These are phyloP conservation scores for Drechslerella stenobrocha DNA, from an alignment of 2,329 filamentous ascomycete genomes.

Conservation along the genomic window DNA sequence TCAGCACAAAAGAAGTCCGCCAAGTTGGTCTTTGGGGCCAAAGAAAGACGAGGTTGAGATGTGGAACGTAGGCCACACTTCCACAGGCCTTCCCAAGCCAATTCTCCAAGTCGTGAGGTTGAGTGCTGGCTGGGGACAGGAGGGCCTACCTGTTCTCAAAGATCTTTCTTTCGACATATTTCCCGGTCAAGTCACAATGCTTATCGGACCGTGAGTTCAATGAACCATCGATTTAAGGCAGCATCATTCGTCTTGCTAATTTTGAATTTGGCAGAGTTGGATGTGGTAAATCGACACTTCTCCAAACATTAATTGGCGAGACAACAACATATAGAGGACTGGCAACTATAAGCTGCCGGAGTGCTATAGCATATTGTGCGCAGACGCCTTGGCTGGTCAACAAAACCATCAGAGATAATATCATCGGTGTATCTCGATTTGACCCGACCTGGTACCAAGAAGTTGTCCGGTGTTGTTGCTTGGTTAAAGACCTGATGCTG, in stretches of 20 bases:
- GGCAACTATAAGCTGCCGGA: constrained; percentile 52
- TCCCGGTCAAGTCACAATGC: constrained; percentile 11
- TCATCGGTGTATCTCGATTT: constrained; percentile 54
- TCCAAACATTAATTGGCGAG: constrained; percentile 57
- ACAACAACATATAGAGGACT: constrained; percentile 52
- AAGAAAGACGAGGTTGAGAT: not conserved
- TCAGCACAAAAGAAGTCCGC: not conserved
- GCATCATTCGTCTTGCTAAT: not conserved
- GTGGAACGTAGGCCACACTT: not conserved
- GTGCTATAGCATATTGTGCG: constrained; percentile 56
- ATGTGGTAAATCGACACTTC: constrained; percentile 58
- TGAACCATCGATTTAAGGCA: not conserved
- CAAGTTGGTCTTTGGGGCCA: not conserved
- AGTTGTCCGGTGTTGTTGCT: constrained; percentile 55
- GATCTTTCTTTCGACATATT: constrained; percentile 1
- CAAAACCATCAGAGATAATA: constrained; percentile 56
- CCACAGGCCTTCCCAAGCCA: not conserved
- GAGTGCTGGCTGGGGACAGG: constrained; percentile 10
- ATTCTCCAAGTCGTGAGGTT: constrained; percentile 4
- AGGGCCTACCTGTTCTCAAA: not conserved
- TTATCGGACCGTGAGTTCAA: constrained; percentile 33
- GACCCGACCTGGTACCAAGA: constrained; percentile 55
- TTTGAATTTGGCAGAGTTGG: constrained; percentile 55
- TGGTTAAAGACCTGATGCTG: constrained; percentile 55
- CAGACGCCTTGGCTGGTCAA: constrained; percentile 56